Evolutionary conservation across 2,329 filamentous ascomycete species (phyloP), one percentile per base, ranked within the genome.

Genomic region (Colletotrichum lindemuthianum): DNA sequence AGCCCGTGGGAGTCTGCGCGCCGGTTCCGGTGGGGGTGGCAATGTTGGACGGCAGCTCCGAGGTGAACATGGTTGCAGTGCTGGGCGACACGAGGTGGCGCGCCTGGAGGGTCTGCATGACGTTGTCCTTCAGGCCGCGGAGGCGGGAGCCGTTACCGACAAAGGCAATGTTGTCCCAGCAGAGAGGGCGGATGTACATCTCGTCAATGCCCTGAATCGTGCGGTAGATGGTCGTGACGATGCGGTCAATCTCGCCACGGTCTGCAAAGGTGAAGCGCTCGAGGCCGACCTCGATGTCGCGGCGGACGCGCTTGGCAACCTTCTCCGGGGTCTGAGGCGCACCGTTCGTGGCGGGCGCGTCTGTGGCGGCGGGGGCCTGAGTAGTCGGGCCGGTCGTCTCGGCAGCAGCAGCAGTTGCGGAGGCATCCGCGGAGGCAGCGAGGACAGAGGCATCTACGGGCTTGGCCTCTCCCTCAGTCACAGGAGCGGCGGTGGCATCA

Each of bases 1-100:
- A 86, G 70, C 81, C 85, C 2, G 92, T 92, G 1, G 96, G 96
- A 1, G 95, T 98, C 77, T 97, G 96, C 13, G 93, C 88, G 39
- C 95, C 95, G 1, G 95, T 98, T 16, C 93, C 94, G 10, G 91
- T 86, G 1, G 96, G 96, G 0, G 96, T 98, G 36, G 92, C 93
- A 74, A 97, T 87, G 78, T 96, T 95, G 8, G 93, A 97, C 8
- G 96, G 96, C 41, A 98, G 88, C 77, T 99, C 96, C 24, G 93
- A 97, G 40, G 94, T 97, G 83, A 98, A 98, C 72, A 98, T 98
- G 45, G 94, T 97, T 54, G 93, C 93, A 1, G 93, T 95, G 34
- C 91, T 94, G 0, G 96, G 96, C 2, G 94, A 97, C 69, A 99
- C 89, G 58, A 97, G 86, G 76, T 97, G 96, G 69, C 94, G 93